Percentiles rank a stretch among this genome's conserved stretches.
Evolutionary conservation across 495 filamentous ascomycete species (phyloP).

Genomic region (Alectoria sarmentosa): DNA sequence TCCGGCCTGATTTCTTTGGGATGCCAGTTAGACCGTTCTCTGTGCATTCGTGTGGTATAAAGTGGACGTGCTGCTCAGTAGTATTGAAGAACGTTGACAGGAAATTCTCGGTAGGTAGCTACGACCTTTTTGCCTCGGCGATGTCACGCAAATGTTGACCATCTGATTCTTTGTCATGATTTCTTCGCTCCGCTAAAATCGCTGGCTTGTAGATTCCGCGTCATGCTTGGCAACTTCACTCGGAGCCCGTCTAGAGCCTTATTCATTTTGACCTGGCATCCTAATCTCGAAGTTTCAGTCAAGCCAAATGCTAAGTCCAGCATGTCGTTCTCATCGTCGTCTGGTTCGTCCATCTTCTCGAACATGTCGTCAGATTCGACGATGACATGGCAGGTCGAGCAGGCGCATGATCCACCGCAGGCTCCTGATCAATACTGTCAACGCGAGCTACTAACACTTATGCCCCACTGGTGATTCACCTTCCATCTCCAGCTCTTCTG

Average conservation of each 20-base stretch:
- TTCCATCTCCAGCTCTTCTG: conserved; percentile 96
- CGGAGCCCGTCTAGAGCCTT: conserved; percentile 81
- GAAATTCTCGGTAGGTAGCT: background rate
- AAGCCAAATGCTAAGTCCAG: conserved; percentile 91
- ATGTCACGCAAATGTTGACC: background rate
- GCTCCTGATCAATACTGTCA: conserved; percentile 48
- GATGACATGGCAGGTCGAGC: conserved; percentile 96
- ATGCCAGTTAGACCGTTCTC: background rate
- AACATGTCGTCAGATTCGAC: conserved; percentile 76
- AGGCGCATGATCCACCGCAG: conserved; percentile 93
- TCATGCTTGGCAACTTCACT: conserved; percentile 85
- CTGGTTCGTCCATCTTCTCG: conserved; percentile 86
- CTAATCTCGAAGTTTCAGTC: conserved; percentile 92
- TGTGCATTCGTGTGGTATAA: background rate
- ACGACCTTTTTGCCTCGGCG: background rate
- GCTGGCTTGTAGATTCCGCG: conserved; percentile 89
- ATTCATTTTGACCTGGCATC: conserved; percentile 89
- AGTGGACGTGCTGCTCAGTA: background rate
- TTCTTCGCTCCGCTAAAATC: conserved; percentile 61
- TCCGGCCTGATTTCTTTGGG: background rate
- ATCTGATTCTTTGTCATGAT: conserved; percentile 21
- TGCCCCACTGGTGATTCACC: conserved; percentile 38
- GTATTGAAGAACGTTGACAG: background rate
- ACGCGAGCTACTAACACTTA: background rate
- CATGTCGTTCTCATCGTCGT: conserved; percentile 99